These are phyloP conservation scores for Boechera divaricarpa DNA, from an alignment of 345 rosid species.

Conservation along the genomic window DNA sequence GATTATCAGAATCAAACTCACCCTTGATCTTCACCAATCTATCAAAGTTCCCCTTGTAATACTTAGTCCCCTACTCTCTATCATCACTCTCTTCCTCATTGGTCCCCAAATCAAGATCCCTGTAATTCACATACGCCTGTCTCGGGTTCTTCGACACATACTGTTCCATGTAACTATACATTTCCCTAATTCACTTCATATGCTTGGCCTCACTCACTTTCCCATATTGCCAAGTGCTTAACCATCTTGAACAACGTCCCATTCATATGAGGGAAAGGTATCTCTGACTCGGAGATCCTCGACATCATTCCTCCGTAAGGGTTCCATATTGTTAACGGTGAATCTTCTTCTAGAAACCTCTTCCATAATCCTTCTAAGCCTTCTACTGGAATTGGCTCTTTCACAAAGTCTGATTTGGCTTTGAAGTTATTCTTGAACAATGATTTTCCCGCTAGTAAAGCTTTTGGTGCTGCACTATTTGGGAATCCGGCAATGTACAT, in stretches of 20 bases:
- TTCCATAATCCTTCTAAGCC: conserved; percentile 46
- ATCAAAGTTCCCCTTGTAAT: conserved; percentile 58
- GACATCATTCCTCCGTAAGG: conserved; percentile 50
- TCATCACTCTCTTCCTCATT: conserved; percentile 40
- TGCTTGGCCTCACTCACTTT: conserved; percentile 37
- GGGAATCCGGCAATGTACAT: conserved; percentile 66
- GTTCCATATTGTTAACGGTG: conserved; percentile 42
- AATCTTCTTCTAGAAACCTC: conserved; percentile 32
- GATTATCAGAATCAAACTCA: conserved; percentile 61
- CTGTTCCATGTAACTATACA: conserved; percentile 45
- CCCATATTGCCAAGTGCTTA: conserved; percentile 38
- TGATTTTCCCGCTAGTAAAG: conserved; percentile 61
- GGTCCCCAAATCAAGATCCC: conserved; percentile 49
- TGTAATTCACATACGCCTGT: conserved; percentile 44
- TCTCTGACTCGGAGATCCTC: conserved; percentile 43
- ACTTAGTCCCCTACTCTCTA: conserved; percentile 59
- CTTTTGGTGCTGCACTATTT: conserved; percentile 49
- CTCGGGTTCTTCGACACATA: conserved; percentile 43
- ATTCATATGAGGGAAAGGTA: conserved; percentile 46
- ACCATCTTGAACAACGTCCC: conserved; percentile 46
- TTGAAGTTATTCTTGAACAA: conserved; percentile 63
- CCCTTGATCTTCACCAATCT: conserved; percentile 55
- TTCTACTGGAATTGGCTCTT: conserved; percentile 44
- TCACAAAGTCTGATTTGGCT: conserved; percentile 76
- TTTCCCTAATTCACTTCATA: conserved; percentile 45